These are phyloP conservation scores for Rhodosporidiobolus sp. DNA, from an alignment of 768 basidiomycete species.

Conservation along the genomic window DNA sequence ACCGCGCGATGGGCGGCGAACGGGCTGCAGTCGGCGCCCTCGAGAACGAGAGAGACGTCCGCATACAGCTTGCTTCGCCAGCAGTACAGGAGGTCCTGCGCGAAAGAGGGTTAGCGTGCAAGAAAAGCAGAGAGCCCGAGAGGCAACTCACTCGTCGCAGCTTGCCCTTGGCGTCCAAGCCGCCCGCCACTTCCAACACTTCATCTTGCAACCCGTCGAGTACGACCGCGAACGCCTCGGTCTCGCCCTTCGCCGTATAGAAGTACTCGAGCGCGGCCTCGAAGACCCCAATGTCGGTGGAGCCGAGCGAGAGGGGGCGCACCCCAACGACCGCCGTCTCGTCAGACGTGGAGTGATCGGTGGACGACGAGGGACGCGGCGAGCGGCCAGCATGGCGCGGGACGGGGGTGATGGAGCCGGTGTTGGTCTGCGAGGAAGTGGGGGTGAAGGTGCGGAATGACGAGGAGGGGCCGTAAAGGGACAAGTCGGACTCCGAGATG, in stretches of 20 bases:
- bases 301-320: constrained; percentile 30
- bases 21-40: constrained; percentile 23
- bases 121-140: too few relatives aligned
- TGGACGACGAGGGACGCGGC: constrained; percentile 6
- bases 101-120: fast-evolving
- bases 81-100: constrained; percentile 82
- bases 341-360: not conserved
- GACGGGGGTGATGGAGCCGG: not conserved
- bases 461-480: constrained; percentile 12
- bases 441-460: constrained; percentile 23
- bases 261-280: constrained; percentile 88
- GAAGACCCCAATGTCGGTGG: constrained; percentile 70
- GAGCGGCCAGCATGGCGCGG: not conserved
- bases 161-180: constrained; percentile 69
- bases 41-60: constrained; percentile 74
- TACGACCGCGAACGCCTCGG: constrained; percentile 78
- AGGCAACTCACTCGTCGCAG: constrained; percentile 60
- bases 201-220: constrained; percentile 61
- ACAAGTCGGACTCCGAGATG: constrained; percentile 16
- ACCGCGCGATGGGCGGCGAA: constrained; percentile 93
- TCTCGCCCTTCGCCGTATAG: constrained; percentile 83
- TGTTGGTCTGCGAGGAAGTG: not conserved
- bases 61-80: constrained; percentile 93
- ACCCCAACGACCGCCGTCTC: not conserved
- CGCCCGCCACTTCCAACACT: constrained; percentile 51